Evolutionary conservation across 2,329 filamentous ascomycete genomes (phyloP), one percentile per base, ranked within the genome.

Genomic region (Pestalotiopsis sp.): DNA sequence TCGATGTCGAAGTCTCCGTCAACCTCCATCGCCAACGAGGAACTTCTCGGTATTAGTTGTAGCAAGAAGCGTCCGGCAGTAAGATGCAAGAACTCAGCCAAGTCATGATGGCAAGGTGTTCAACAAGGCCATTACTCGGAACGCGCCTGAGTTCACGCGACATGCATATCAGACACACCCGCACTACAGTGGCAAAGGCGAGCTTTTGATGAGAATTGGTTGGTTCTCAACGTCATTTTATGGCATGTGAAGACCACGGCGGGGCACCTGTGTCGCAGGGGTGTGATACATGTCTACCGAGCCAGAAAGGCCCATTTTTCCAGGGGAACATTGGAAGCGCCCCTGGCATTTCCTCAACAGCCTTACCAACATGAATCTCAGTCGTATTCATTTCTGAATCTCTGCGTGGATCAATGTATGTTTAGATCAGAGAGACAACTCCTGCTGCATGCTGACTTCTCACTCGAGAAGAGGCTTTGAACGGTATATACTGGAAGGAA

Each of bases 171-270:
- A 36, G 31, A 36, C 31, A 36, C 31, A 27, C 57, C 17, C 25
- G 2, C 27, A 59, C 14, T 59, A 36, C 23, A 27, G 57, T 59
- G 27, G 27, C 57, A 17, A 36, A 27, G 23, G 9, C 57, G 25
- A 23, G 57, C 14, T 13, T 59, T 25, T 36, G 20, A 36, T 20
- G 23, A 23, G 14, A 59, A 27, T n/a, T 62, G 59, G 59, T 62
- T 62, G 59, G 59, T n/a, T 62, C 59, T 36, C 59, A 62, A 62
- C 59, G 59, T 62, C 59, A 62, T 62, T 39, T 62, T 11, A 62
- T 36, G 7, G 59, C 59, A 62, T 62, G 59, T 62, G 59, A 62
- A 38, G 59, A 62, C 36, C 6, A 27, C 31, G 59, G 59, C 27
- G 59, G 27, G 25, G 13, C 31, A 36, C 31, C 36, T 20, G 31